Percentiles rank a stretch among this genome's conserved stretches.
phyloP scores from a whole-genome alignment of 805 yeast species.

The Hanseniaspora occidentalis region DNA sequence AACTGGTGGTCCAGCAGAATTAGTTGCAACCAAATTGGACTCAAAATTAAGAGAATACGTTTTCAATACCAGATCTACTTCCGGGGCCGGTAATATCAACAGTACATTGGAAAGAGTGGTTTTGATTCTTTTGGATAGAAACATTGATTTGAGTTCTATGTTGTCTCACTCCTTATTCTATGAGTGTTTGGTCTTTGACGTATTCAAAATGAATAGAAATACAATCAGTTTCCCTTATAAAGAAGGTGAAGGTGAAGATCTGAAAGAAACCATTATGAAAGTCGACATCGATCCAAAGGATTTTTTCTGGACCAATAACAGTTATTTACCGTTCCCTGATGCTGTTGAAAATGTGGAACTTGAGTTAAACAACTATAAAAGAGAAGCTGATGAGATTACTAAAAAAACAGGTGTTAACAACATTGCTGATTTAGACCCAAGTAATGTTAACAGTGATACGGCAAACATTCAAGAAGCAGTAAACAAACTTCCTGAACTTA shows the following conservation, averaged over 20 bases:
- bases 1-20: slow-evolving; percentile 89
- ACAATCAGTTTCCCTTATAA: slow-evolving; percentile 51
- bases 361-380: slow-evolving; percentile 69
- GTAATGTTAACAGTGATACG: slow-evolving; percentile 36
- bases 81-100: slow-evolving; percentile 8
- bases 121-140: slow-evolving; percentile 73
- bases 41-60: slow-evolving; percentile 75
- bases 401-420: slow-evolving; percentile 57
- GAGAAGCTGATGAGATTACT: slow-evolving; percentile 80
- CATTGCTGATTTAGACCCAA: slow-evolving; percentile 59
- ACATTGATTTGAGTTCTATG: slow-evolving; percentile 85
- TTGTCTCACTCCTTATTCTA: slow-evolving; percentile 96
- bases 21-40: slow-evolving; percentile 81
- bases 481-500: slow-evolving; percentile 82
- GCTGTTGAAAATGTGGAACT: slow-evolving; percentile 95
- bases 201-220: slow-evolving; percentile 69
- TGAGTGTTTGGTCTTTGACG: slow-evolving; percentile 92
- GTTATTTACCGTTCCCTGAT: slow-evolving; percentile 90
- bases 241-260: slow-evolving; percentile 25
- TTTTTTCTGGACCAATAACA: slow-evolving; percentile 79
- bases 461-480: slow-evolving; percentile 73
- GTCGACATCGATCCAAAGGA: slow-evolving; percentile 90
- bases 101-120: slow-evolving; percentile 51
- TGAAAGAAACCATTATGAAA: slow-evolving; percentile 29
- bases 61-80: slow-evolving; percentile 38